Base-by-base conservation (phyloP, 345 rosid species). In the Trapa incisa region DNA sequence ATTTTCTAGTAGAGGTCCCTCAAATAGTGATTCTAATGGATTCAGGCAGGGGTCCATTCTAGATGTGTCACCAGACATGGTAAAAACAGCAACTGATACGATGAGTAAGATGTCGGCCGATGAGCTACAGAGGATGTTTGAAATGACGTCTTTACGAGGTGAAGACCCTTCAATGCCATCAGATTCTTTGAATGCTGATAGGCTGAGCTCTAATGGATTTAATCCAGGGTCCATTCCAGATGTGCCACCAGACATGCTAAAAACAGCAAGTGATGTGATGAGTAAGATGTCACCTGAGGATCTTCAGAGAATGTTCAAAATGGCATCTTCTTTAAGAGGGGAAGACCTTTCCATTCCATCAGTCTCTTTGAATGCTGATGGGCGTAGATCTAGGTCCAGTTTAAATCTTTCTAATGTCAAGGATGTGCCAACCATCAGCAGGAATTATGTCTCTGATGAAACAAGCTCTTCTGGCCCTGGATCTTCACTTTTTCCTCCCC, bases 51-150 rank as follows among this genome's bases (percentile, higher is more conserved):
- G 81, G 35, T 61, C 75, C 5, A 64, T 66, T 74, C 79, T 87
- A 73, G 81, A 78, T 71, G 50, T 84, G 47, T 79, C 85, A 1
- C 93, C 96, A 6, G 97, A 89, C 75, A 86, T 89, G 91, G 79
- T 94, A 66, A 84, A 89, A 80, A 75, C 84, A 13, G 96, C 96
- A 12, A 83, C 80, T 17, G 89, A 89, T 74, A 86, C 85, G 96
- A 86, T 91, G 89, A 56, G 78, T 73, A 86, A 82, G 74, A 85
- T 91, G 89, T 73, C 95, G 32, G 77, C 87, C 0, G 89, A 85
- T 64, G 97, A 89, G 73, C 86, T 86, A 61, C 95, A 86, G 76
- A 85, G 77, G 57, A 94, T 94, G 95, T 86, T 89, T 78, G 85
- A 87, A 76, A 87, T 85, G 88, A 75, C 92, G 64, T 86, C 96